Conservation (phyloP, 2,329 filamentous ascomycete species). For the Ceratocystis huliohia region DNA sequence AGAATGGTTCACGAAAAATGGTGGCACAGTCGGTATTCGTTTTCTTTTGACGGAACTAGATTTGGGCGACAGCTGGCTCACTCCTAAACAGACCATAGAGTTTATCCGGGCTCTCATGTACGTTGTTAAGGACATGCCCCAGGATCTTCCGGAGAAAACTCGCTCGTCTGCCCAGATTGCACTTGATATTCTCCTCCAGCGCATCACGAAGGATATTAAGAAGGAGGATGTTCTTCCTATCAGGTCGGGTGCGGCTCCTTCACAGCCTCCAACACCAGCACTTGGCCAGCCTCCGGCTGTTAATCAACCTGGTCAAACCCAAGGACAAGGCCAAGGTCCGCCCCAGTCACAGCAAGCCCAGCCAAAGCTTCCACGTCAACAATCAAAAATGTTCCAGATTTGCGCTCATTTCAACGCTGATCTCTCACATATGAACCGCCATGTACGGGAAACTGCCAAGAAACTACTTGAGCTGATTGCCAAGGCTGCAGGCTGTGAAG, state of each 20-base stretch:
- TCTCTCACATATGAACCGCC: conserved; percentile 87
- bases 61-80: conserved; percentile 72
- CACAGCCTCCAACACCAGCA: conserved; percentile 23
- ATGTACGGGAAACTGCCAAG: conserved; percentile 80
- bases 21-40: conserved; percentile 80
- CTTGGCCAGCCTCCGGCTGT: conserved; percentile 29
- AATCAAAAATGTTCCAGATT: conserved; percentile 40
- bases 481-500: conserved; percentile 60
- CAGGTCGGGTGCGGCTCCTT: background rate
- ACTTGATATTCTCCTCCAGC: conserved; percentile 62
- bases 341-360: conserved; percentile 29
- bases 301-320: conserved; percentile 26
- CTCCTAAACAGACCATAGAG: conserved; percentile 61
- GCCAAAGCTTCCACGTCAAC: conserved; percentile 42
- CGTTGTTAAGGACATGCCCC: conserved; percentile 95
- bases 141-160: conserved; percentile 83
- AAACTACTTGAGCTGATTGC: conserved; percentile 70
- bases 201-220: conserved; percentile 64
- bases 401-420: conserved; percentile 80
- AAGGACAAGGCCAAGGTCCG: background rate
- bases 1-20: conserved; percentile 97
- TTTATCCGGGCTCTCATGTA: conserved; percentile 87
- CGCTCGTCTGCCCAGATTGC: conserved; percentile 71
- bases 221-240: conserved; percentile 56
- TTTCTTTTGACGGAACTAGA: conserved; percentile 75